A percentile compares a stretch with the other conserved stretches of the same genome.
Evolutionary conservation across 2,329 filamentous ascomycete species (phyloP).

Genomic region (Colletotrichum sp.): DNA sequence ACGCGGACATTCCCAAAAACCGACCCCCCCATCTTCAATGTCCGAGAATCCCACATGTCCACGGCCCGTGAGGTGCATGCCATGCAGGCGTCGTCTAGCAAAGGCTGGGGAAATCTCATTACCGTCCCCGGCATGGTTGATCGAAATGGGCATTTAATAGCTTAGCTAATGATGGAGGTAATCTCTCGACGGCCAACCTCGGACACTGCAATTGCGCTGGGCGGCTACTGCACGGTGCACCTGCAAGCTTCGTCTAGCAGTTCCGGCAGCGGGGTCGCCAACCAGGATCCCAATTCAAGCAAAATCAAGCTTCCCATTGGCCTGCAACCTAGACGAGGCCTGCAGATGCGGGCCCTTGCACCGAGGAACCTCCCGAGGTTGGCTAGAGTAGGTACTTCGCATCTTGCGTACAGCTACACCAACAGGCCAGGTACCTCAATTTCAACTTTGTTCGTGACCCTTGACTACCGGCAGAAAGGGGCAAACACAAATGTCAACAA

Average conservation of each 20-base stretch:
- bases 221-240: background rate
- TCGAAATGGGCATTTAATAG: background rate
- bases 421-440: background rate
- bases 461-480: conserved; percentile 22
- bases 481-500: conserved; percentile 22
- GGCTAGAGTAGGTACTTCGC: background rate
- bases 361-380: conserved; percentile 6
- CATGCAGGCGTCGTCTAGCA: background rate
- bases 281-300: conserved; percentile 8
- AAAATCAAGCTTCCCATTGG: conserved; percentile 19
- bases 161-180: background rate
- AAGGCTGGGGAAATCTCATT: background rate
- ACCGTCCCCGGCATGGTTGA: background rate
- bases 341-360: conserved; percentile 14
- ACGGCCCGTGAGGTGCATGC: background rate
- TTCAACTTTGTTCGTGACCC: conserved; percentile 11
- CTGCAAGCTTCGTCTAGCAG: conserved; percentile 18
- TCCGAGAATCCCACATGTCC: background rate
- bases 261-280: background rate
- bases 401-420: background rate
- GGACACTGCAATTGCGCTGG: background rate
- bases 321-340: conserved; percentile 6
- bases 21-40: background rate
- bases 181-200: background rate
- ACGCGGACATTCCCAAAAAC: background rate